Conservation (phyloP, 208 protist genomes). For the Acanthamoeba healyi region DNA sequence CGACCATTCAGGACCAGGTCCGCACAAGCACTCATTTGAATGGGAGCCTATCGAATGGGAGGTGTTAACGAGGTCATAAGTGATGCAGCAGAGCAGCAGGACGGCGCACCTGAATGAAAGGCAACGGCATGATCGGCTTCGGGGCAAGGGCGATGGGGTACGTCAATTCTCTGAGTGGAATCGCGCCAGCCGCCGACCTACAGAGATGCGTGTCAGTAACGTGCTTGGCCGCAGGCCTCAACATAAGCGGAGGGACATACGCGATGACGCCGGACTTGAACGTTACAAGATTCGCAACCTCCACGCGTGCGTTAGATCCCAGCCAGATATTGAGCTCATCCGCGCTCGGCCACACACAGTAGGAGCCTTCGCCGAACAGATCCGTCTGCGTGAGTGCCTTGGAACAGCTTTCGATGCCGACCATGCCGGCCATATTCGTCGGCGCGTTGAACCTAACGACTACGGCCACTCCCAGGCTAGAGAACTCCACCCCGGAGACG, state of each 20-base stretch:
- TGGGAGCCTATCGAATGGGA: background rate
- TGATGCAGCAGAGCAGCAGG: background rate
- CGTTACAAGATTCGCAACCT: background rate
- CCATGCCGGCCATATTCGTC: slow-evolving; percentile 67
- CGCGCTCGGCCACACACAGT: background rate
- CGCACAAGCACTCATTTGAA: slow-evolving; percentile 29
- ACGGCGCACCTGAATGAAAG: slow-evolving; percentile 27
- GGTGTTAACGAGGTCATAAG: background rate
- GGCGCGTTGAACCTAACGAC: slow-evolving; percentile 37
- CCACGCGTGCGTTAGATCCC: background rate
- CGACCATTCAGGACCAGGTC: slow-evolving; percentile 27
- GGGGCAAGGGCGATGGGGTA: background rate
- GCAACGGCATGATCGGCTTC: background rate
- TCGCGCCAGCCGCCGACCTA: slow-evolving; percentile 5
- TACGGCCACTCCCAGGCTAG: background rate
- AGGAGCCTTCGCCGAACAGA: slow-evolving; percentile 17
- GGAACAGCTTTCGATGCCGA: slow-evolving; percentile 40
- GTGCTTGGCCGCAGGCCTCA: too few species aligned
- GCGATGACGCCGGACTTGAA: background rate
- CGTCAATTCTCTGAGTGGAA: background rate
- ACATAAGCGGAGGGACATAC: background rate
- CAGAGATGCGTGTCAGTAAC: too few species aligned
- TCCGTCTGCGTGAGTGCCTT: background rate
- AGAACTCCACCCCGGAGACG: background rate
- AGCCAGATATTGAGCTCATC: slow-evolving; percentile 26